phyloP scores from a whole-genome alignment of 176 grass and related monocot species.

The Aegilops speltoides region DNA sequence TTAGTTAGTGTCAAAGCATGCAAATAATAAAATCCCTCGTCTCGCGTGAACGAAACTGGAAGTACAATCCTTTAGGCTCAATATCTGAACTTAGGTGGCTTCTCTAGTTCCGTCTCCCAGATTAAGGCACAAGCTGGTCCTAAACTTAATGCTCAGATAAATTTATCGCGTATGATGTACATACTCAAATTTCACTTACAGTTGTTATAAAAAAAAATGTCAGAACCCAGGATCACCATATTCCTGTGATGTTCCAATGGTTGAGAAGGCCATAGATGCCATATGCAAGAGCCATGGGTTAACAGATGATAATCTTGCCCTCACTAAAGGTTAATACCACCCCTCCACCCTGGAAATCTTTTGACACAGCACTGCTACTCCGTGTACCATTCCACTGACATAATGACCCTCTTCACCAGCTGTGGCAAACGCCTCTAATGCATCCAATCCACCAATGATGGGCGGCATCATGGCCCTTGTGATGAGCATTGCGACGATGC shows the following conservation, averaged over 20 bases:
- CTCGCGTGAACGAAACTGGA: not conserved
- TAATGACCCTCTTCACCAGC: conserved; percentile 33
- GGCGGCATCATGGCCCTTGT: conserved; percentile 71
- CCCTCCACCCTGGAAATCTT: not conserved
- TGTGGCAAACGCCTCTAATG: conserved; percentile 45
- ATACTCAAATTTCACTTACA: not conserved
- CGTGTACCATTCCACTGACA: not conserved
- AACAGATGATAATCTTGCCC: conserved; percentile 61
- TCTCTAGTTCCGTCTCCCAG: conserved; percentile 13
- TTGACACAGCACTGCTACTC: not conserved
- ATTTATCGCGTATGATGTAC: not conserved
- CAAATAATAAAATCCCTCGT: not conserved
- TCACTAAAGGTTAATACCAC: conserved; percentile 66
- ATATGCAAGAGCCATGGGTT: conserved; percentile 56
- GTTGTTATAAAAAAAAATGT: not conserved
- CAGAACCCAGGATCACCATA: conserved; percentile 44
- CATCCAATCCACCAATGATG: conserved; percentile 55
- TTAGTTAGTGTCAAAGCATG: not conserved
- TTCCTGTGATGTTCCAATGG: conserved; percentile 78
- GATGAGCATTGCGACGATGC: conserved; percentile 72
- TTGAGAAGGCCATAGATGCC: conserved; percentile 77
- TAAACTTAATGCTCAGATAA: conserved; percentile 4
- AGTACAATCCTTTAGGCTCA: not conserved
- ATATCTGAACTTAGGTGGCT: not conserved
- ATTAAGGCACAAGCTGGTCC: not conserved